phyloP scores from a whole-genome alignment of 2,329 filamentous ascomycete genomes.

The Colletotrichum sp. region DNA sequence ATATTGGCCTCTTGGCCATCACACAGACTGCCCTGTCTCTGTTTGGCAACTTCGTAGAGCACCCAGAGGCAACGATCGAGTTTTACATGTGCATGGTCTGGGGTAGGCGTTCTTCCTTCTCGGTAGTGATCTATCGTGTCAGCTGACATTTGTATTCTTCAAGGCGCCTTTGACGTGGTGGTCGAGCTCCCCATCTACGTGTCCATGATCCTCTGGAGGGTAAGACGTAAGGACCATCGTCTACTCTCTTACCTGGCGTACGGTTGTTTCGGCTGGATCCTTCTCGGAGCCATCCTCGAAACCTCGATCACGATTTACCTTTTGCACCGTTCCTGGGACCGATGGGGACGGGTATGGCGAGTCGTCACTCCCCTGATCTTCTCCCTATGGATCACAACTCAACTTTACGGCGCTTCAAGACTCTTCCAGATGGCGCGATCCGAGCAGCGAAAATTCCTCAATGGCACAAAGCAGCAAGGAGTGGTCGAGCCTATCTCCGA shows the following conservation, averaged over 20 bases:
- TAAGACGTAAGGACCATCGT: neutral
- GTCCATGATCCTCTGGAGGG: slow-evolving; percentile 19
- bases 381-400: slow-evolving; percentile 16
- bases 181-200: slow-evolving; percentile 20
- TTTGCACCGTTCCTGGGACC: slow-evolving; percentile 17
- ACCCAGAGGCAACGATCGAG: slow-evolving; percentile 14
- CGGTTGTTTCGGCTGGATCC: slow-evolving; percentile 2
- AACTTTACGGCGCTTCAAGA: slow-evolving; percentile 19
- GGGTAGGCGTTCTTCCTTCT: neutral
- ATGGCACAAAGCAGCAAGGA: neutral
- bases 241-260: slow-evolving; percentile 3
- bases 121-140: accelerated
- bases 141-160: neutral
- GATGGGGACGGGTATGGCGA: slow-evolving; percentile 15
- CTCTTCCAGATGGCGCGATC: slow-evolving; percentile 12
- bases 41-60: slow-evolving; percentile 1
- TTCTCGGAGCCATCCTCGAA: slow-evolving; percentile 3
- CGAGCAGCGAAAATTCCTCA: neutral
- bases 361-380: slow-evolving; percentile 18
- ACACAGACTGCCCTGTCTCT: slow-evolving; percentile 18
- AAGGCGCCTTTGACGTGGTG: slow-evolving; percentile 12
- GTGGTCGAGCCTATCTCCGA: neutral
- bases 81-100: slow-evolving; percentile 24
- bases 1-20: slow-evolving; percentile 20
- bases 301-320: slow-evolving; percentile 17